Evolutionary conservation across 1,284 basidiomycete genomes (phyloP).

Genomic region (Ustilago vetiveriae): DNA sequence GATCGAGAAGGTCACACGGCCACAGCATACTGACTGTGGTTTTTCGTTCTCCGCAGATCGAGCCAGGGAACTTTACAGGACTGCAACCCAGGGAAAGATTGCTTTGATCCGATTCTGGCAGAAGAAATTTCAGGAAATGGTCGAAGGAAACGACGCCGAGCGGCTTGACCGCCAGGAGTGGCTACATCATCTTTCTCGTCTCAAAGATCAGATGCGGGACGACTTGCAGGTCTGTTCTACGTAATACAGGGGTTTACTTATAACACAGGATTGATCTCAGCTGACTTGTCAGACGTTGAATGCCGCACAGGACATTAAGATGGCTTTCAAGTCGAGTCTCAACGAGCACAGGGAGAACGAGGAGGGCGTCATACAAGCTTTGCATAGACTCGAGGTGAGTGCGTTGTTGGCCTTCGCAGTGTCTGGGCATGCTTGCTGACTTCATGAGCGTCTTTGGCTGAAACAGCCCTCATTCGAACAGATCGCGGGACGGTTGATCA

Average conservation of each 20-base stretch:
- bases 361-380: neutral
- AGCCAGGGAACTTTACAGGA: conserved; percentile 22
- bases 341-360: conserved; percentile 2
- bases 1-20: no score
- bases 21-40: neutral
- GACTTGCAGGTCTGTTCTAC: conserved; percentile 9
- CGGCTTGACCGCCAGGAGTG: conserved; percentile 14
- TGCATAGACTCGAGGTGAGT: conserved; percentile 7
- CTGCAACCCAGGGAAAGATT: conserved; percentile 19
- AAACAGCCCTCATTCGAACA: conserved; percentile 10
- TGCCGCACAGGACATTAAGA: conserved; percentile 3
- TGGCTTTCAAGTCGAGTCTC: neutral
- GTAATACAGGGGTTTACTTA: no score
- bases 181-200: neutral
- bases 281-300: no score
- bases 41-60: conserved; percentile 2
- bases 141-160: conserved; percentile 1
- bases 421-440: no score
- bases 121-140: neutral
- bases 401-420: neutral
- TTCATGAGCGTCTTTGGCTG: no score
- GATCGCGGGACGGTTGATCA: neutral
- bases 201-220: neutral
- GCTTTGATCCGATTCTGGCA: conserved; percentile 11
- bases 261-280: no score